Evolutionary conservation across 192 early-diverging fungal genomes (phyloP).

Genomic region (Umbelopsis sp.): DNA sequence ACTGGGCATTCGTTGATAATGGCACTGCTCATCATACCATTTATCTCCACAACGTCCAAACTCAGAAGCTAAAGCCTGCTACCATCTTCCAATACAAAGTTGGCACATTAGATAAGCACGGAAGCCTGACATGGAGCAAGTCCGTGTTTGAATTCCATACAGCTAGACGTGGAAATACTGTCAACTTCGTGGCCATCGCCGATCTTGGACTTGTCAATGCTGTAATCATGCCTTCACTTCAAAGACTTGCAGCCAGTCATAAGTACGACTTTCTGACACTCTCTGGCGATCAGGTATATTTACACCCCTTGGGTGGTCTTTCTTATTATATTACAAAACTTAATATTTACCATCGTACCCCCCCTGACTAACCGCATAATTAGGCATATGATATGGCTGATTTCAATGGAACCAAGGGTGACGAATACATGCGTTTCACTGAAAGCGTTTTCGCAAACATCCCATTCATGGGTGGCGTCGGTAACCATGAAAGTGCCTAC

Average conservation of each 20-base stretch:
- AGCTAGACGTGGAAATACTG: background rate
- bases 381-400: slow-evolving; percentile 37
- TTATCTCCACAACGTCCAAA: slow-evolving; percentile 34
- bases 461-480: slow-evolving; percentile 32
- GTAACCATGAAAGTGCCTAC: slow-evolving; percentile 38
- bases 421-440: slow-evolving; percentile 37
- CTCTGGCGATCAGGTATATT: slow-evolving; percentile 30
- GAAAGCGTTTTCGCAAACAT: slow-evolving; percentile 28
- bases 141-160: slow-evolving; percentile 33
- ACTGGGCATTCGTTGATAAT: slow-evolving; percentile 34
- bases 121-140: slow-evolving; percentile 12
- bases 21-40: slow-evolving; percentile 22
- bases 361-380: too few relatives aligned
- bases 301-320: background rate
- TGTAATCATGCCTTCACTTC: slow-evolving; percentile 23
- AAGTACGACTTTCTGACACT: slow-evolving; percentile 37
- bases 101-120: background rate
- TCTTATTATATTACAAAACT: background rate
- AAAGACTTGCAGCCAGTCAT: slow-evolving; percentile 23
- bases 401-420: slow-evolving; percentile 33
- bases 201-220: slow-evolving; percentile 40
- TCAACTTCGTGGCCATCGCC: slow-evolving; percentile 35
- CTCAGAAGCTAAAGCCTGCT: slow-evolving; percentile 9
- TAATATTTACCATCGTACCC: background rate
- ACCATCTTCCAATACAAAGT: slow-evolving; percentile 35